These are phyloP conservation scores for Globisporangium viniferum DNA, from an alignment of 352 stramenopile species.

Conservation along the genomic window DNA sequence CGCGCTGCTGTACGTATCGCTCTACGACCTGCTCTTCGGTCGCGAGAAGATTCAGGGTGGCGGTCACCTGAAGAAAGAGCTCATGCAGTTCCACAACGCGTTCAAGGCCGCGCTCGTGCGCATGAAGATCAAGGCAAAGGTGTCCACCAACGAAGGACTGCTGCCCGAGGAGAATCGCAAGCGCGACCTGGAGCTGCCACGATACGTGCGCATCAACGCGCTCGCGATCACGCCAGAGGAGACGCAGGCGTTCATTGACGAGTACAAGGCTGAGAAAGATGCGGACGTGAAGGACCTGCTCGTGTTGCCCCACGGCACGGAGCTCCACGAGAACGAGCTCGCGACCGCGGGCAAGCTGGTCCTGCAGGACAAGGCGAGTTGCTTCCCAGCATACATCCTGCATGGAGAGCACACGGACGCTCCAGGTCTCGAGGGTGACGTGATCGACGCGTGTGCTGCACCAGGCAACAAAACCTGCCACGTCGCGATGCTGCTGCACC, in stretches of 20 bases:
- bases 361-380: slow-evolving; percentile 97
- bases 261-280: slow-evolving; percentile 73
- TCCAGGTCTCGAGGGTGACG: slow-evolving; percentile 59
- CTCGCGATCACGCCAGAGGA: slow-evolving; percentile 58
- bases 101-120: slow-evolving; percentile 74
- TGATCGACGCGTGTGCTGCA: slow-evolving; percentile 96
- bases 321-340: slow-evolving; percentile 82
- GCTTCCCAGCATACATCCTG: slow-evolving; percentile 95
- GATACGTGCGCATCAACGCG: slow-evolving; percentile 95
- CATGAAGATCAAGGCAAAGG: slow-evolving; percentile 81
- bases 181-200: slow-evolving; percentile 59
- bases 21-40: slow-evolving; percentile 88
- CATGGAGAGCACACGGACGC: slow-evolving; percentile 62
- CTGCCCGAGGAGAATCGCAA: slow-evolving; percentile 78
- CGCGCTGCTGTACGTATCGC: slow-evolving; percentile 73
- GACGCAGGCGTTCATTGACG: slow-evolving; percentile 37
- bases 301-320: slow-evolving; percentile 85
- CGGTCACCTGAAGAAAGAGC: slow-evolving; percentile 84
- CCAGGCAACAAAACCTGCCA: slow-evolving; percentile 99
- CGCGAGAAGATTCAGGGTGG: slow-evolving; percentile 84
- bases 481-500: slow-evolving; percentile 88
- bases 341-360: slow-evolving; percentile 87
- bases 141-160: slow-evolving; percentile 73
- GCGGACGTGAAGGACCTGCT: slow-evolving; percentile 89
- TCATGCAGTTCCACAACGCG: slow-evolving; percentile 70